Conservation (phyloP, 257 asterid genomes). For the Solanum chiquidenum region DNA sequence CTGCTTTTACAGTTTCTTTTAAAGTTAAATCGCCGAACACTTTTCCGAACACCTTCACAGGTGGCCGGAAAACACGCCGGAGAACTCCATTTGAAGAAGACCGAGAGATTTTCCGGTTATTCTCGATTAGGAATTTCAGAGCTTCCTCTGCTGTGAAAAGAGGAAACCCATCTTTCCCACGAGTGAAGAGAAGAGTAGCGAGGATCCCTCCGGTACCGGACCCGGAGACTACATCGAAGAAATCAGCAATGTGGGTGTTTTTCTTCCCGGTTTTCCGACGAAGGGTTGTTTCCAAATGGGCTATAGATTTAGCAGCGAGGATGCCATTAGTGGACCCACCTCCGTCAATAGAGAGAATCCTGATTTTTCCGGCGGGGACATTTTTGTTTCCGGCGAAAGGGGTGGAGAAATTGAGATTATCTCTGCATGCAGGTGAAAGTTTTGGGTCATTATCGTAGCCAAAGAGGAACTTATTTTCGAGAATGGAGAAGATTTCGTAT, state of each 20-base stretch:
- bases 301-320: conserved; percentile 55
- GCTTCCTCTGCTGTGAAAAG: conserved; percentile 44
- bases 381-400: neutral
- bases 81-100: conserved; percentile 15
- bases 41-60: conserved; percentile 23
- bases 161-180: conserved; percentile 37
- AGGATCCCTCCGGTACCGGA: conserved; percentile 69
- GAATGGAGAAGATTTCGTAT: conserved; percentile 68
- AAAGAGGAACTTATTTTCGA: conserved; percentile 78
- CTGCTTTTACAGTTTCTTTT: conserved; percentile 53
- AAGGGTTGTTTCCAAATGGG: conserved; percentile 40
- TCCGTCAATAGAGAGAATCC: conserved; percentile 68
- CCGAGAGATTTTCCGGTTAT: conserved; percentile 13
- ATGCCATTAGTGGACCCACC: conserved; percentile 50
- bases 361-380: conserved; percentile 28
- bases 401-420: neutral
- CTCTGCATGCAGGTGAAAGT: neutral
- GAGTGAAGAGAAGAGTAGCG: conserved; percentile 50
- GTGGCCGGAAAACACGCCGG: conserved; percentile 2
- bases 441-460: conserved; percentile 22
- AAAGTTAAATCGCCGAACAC: conserved; percentile 20
- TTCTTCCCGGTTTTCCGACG: conserved; percentile 40
- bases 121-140: conserved; percentile 26
- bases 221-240: conserved; percentile 72
- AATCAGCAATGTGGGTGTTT: conserved; percentile 44